Base-by-base conservation (phyloP, 2,329 filamentous ascomycete species). In the Colletotrichum sp. region DNA sequence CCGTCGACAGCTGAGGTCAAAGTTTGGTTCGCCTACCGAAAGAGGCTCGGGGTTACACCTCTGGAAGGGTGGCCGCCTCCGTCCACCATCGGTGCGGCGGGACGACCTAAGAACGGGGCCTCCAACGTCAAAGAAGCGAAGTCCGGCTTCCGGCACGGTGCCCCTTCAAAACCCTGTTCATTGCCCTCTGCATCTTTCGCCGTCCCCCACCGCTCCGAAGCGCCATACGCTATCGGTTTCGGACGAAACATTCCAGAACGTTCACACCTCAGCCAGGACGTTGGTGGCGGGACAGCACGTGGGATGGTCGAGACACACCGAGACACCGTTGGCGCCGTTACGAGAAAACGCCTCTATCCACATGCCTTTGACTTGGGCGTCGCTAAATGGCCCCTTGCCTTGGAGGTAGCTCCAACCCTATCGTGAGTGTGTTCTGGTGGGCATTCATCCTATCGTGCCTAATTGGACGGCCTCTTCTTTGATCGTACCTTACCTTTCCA, bases 211-310 rank as follows among this genome's bases (percentile, higher is more conserved):
- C 44, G 10, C n/a, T 21, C 44, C 39, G 36, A 66, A 32, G 63
- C 36, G n/a, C 28, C 30, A 24, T 30, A 28, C 26, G 36, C 36
- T 12, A 52, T 28, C 63, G n/a, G 39, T n/a, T 26, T 65, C 36
- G 36, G 26, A 52, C 9, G 63, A 66, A 15, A 34, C n/a, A 32
- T 7, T 21, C 6, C 12, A 49, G 63, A 52, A 66, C 6, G 60
- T 64, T 34, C 60, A 36, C 26, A 66, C 21, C 63, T 28, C 24
- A 15, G 24, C 32, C 34, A 28, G 28, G 13, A 59, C 64, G 55
- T 59, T 30, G 18, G 65, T 63, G 71, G 71, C 66, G 68, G 15
- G 36, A 34, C 68, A 57, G 8, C 71, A 74, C 71, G 67, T 74
- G 71, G 71, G 15, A 44, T 52, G 10, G 10, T 24, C 66, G 16